These are phyloP conservation scores for Trametes meyenii DNA, from an alignment of 768 basidiomycete genomes.

Conservation along the genomic window DNA sequence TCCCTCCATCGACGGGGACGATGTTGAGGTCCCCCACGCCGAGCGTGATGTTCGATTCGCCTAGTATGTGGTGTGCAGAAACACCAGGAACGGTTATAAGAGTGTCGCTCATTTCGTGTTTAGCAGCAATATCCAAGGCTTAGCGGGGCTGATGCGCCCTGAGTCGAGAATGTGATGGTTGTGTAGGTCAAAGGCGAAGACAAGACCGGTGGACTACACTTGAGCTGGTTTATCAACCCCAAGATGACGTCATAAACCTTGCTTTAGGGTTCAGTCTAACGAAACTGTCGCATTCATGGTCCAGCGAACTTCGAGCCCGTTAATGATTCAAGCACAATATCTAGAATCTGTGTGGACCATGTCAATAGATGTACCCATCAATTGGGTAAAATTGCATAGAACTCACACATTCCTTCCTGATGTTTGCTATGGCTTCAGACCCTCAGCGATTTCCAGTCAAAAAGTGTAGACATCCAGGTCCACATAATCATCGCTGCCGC, in stretches of 20 bases:
- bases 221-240: neutral
- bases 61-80: slow-evolving; percentile 29
- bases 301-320: neutral
- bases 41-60: slow-evolving; percentile 22
- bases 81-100: slow-evolving; percentile 24
- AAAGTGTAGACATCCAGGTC: slow-evolving; percentile 40
- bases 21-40: slow-evolving; percentile 30
- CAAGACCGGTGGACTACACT: neutral
- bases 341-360: too few relatives aligned
- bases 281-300: too few relatives aligned
- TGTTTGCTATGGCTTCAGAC: too few relatives aligned
- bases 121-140: neutral
- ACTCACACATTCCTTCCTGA: too few relatives aligned
- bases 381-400: too few relatives aligned
- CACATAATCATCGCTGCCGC: slow-evolving; percentile 35
- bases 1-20: neutral
- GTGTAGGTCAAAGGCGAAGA: neutral
- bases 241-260: slow-evolving; percentile 1
- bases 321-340: too few relatives aligned
- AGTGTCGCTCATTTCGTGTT: slow-evolving; percentile 1
- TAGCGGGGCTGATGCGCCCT: neutral
- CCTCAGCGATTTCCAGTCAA: slow-evolving; percentile 18
- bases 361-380: too few relatives aligned
- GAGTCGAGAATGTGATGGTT: neutral
- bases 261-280: neutral